Evolutionary conservation across 306 rosid genomes (phyloP).

Genomic region (Albizia julibrissin): DNA sequence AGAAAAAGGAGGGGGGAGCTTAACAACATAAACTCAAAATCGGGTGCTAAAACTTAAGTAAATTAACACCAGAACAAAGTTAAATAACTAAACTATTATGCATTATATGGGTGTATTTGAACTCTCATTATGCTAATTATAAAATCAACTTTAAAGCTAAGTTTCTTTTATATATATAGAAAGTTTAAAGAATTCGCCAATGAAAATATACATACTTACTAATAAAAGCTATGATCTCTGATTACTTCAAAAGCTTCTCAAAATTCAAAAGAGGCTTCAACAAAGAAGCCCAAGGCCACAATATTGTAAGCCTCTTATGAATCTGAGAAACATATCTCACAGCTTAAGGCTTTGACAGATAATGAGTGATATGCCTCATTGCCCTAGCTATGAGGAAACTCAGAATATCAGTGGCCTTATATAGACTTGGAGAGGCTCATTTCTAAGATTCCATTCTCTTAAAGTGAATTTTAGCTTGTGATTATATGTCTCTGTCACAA

Average conservation of each 20-base stretch:
- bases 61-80: neutral
- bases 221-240: neutral
- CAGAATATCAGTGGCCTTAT: neutral
- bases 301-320: neutral
- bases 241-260: neutral
- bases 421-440: neutral
- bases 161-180: neutral
- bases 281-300: neutral
- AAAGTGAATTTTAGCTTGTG: neutral
- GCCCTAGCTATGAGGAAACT: neutral
- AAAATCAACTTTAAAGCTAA: neutral
- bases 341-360: neutral
- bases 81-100: neutral
- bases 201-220: neutral
- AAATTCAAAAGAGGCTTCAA: neutral
- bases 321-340: neutral
- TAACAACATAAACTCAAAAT: neutral
- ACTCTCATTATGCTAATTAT: neutral
- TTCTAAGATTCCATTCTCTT: neutral
- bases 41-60: neutral
- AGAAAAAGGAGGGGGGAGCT: no score
- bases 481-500: neutral
- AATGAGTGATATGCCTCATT: neutral
- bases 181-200: neutral
- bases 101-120: neutral